Evolutionary conservation across 768 basidiomycete species (phyloP).

Genomic region (Termitomyces heimii): DNA sequence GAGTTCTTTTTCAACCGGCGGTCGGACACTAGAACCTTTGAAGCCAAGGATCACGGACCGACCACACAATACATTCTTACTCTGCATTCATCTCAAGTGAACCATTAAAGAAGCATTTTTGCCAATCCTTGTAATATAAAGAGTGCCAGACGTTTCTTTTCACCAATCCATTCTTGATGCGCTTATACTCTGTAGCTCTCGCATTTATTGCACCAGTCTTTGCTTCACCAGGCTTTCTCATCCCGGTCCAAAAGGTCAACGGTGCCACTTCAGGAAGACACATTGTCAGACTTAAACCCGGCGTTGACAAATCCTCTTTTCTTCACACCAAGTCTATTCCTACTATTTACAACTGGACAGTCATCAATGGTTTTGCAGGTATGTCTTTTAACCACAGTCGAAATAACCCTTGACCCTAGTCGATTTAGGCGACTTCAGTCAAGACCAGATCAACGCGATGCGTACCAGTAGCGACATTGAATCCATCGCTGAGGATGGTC

Average conservation of each 20-base stretch:
- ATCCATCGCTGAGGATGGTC: conserved; percentile 17
- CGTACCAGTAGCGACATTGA: conserved; percentile 17
- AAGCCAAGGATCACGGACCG: no score
- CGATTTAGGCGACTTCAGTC: conserved; percentile 9
- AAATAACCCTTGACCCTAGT: background rate
- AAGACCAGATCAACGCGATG: conserved; percentile 14
- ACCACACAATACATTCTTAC: no score
- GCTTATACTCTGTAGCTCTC: background rate
- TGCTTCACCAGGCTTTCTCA: background rate
- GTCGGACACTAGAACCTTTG: no score
- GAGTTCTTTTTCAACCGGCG: no score
- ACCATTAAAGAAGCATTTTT: no score
- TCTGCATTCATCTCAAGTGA: no score
- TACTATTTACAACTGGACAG: conserved; percentile 17
- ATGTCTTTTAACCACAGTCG: background rate
- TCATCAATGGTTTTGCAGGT: conserved; percentile 28
- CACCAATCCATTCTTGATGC: background rate
- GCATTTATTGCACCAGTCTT: background rate
- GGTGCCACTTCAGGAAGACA: conserved; percentile 20
- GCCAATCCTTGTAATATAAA: no score
- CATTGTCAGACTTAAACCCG: conserved; percentile 26
- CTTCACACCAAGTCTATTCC: background rate
- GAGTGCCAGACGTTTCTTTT: no score
- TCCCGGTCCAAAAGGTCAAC: background rate
- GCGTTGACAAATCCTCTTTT: conserved; percentile 14